Base-by-base conservation (phyloP, 2,329 filamentous ascomycete species). In the Hirsutella rhossiliensis region DNA sequence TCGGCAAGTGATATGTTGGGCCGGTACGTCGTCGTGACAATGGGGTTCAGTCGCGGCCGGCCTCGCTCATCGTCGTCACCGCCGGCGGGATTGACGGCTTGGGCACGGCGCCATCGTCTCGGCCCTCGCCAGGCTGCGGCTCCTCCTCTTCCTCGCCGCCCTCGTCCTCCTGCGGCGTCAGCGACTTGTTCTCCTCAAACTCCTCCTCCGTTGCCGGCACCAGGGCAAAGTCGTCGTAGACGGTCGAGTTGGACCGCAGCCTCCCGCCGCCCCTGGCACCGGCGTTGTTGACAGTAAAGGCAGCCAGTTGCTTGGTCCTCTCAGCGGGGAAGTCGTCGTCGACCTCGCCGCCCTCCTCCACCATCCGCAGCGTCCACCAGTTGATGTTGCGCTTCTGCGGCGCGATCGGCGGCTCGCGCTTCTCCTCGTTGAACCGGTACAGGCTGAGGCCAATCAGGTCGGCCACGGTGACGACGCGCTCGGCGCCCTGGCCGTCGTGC, bases 291-390 rank as follows among this genome's bases (percentile, higher is more conserved):
- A 83, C 84, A 7, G 85, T 87, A 54, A 90, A 92, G 18, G 86
- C 80, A 6, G 76, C 77, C n/a, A 92, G 71, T 2, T 80, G 75
- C 54, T 83, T 84, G 19, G 77, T 86, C 31, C 86, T 74, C 46
- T 84, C 82, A 36, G 86, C 80, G 29, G 85, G 84, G 50, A 92
- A 92, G 56, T 92, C 87, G 50, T 87, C 84, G 52, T 94, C 86
- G 1, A 90, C 80, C 56, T 92, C 86, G 41, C 84, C 87, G 45
- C 86, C 84, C 56, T 92, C 80, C 48, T 92, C 80, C 2, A 89
- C 84, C 79, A 94, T 88, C 36, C 85, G 76, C 45, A 94, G 65
- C 20, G 80, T 86, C 83, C 84, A 92, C 68, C 80, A 80, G 56
- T 90, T 90, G 52, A 89, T 81, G 52, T 86, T 87, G 43, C 79